phyloP scores from a whole-genome alignment of 495 filamentous ascomycete genomes.

The Clohesyomyces aquaticus region DNA sequence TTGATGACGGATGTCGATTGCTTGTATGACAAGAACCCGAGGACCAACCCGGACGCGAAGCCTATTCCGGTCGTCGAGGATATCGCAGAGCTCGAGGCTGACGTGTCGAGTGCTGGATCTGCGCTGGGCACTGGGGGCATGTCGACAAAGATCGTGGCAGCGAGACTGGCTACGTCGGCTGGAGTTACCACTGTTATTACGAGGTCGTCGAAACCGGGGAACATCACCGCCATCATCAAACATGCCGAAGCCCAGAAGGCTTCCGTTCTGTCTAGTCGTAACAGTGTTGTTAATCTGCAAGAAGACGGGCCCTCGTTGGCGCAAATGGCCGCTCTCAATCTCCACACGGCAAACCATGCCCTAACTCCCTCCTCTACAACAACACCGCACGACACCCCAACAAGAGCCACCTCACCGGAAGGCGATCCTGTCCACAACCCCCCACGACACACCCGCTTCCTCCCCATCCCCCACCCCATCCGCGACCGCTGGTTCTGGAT shows the following conservation, averaged over 20 bases:
- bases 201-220: conserved; percentile 86
- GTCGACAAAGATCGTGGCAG: conserved; percentile 96
- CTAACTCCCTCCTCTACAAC: conserved; percentile 19
- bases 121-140: conserved; percentile 94
- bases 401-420: conserved; percentile 33
- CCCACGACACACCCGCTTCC: conserved; percentile 91
- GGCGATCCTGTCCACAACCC: conserved; percentile 14
- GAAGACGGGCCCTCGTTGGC: conserved; percentile 21
- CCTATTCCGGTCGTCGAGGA: conserved; percentile 93
- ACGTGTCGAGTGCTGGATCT: conserved; percentile 89
- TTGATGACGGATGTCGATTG: conserved; percentile 99
- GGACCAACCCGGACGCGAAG: conserved; percentile 78
- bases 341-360: conserved; percentile 11
- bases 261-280: conserved; percentile 23
- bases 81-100: conserved; percentile 79
- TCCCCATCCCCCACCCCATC: conserved; percentile 83
- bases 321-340: conserved; percentile 30
- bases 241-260: conserved; percentile 66
- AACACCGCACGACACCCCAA: conserved; percentile 24
- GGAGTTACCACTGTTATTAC: conserved; percentile 97
- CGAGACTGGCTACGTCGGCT: conserved; percentile 88
- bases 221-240: conserved; percentile 82
- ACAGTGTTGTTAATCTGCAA: conserved; percentile 28
- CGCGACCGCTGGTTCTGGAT: conserved; percentile 96
- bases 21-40: conserved; percentile 92